Evolutionary conservation across 2,329 filamentous ascomycete species (phyloP), one percentile per base, ranked within the genome.

Genomic region (Aspergillus puulaauensis): DNA sequence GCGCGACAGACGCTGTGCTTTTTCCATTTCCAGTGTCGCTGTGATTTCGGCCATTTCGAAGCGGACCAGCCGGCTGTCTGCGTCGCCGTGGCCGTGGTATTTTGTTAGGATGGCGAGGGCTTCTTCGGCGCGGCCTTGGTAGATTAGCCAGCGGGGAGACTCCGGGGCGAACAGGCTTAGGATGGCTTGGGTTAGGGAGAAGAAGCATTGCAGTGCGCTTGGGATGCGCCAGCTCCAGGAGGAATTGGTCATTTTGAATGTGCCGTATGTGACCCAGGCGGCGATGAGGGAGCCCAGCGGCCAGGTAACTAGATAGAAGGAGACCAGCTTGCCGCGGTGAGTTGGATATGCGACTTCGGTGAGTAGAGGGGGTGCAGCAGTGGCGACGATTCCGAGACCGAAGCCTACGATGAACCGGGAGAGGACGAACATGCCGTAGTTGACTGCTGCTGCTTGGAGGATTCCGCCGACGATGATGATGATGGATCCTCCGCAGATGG

Each of bases 401-500:
- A 64, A 60, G 1, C 68, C 68, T 6, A 69, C 51, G 15, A 71
- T 15, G 31, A 68, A 60, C 6, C 68, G 57, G 1, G 61, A 58
- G 6, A 62, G 54, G n/a, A 69, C 57, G 45, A 70, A 69, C 63
- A 67, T 68, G 40, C 40, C 61, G 44, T 68, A 66, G 27, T 65
- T 66, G 37, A 57, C 52, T 1, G 63, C 51, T 0, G 63, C 61
- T 27, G 64, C 61, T 40, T 71, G 68, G 40, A 69, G 48, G 31
- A 66, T 59, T 23, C 66, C 67, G 24, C 68, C 67, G 11, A 66
- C 45, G 14, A 67, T 57, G 33, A 68, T 63, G 35, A 84, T 75
- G 0, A 72, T 60, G 6, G 80, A 82, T 1, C 83, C 82, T 27
- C 61, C 58, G 40, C 53, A 61, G 33, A 68, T 60, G 6, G 62